phyloP scores from a whole-genome alignment of 2,329 filamentous ascomycete genomes.

The Botrytis deweyae region DNA sequence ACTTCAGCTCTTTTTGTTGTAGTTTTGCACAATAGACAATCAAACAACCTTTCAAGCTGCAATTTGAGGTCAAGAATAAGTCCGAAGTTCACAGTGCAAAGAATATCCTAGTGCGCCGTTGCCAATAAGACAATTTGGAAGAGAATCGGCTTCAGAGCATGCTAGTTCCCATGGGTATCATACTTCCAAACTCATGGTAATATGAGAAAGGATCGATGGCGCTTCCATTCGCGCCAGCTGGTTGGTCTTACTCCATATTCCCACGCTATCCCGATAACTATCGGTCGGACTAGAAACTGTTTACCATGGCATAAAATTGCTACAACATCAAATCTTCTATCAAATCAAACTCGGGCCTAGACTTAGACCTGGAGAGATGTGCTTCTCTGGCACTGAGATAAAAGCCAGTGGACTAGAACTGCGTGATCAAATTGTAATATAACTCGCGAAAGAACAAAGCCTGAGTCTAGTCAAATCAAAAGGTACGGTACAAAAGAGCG shows the following conservation, averaged over 20 bases:
- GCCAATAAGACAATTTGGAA: background rate
- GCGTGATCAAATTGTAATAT: background rate
- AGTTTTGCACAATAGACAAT: too few relatives aligned
- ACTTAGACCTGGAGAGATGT: background rate
- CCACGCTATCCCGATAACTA: background rate
- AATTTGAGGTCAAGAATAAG: too few relatives aligned
- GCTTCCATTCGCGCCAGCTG: background rate
- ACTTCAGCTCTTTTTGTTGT: too few relatives aligned
- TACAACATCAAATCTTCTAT: background rate
- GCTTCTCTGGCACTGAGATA: background rate
- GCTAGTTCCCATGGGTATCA: fast-evolving
- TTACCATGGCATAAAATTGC: background rate
- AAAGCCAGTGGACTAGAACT: background rate
- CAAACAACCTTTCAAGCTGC: too few relatives aligned
- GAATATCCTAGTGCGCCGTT: too few relatives aligned
- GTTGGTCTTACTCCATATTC: background rate
- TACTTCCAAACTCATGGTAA: background rate
- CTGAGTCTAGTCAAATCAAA: background rate
- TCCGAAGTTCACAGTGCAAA: too few relatives aligned
- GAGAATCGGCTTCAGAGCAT: background rate
- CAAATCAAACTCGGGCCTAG: background rate
- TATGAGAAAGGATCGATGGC: background rate
- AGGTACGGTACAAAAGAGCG: background rate
- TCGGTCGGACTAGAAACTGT: background rate
- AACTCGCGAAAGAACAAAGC: background rate